Conservation (phyloP, 768 basidiomycete species). For the Hemileccinum impolitum region DNA sequence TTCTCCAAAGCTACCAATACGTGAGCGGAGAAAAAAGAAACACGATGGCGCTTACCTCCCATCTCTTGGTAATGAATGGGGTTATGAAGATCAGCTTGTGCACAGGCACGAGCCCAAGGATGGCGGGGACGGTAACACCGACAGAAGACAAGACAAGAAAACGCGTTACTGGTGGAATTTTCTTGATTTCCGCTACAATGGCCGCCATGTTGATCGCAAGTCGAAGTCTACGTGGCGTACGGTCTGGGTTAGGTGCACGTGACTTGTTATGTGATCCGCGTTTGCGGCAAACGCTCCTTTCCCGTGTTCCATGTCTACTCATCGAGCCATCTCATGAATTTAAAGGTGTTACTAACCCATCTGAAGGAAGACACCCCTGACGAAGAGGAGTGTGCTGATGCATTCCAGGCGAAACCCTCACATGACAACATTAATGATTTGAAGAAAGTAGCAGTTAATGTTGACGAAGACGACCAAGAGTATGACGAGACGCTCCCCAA, state of each 20-base stretch:
- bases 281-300: background rate
- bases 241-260: background rate
- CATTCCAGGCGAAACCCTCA: background rate
- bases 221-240: background rate
- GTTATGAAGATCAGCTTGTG: slow-evolving; percentile 56
- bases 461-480: slow-evolving; percentile 10
- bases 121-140: slow-evolving; percentile 53
- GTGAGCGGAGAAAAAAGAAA: background rate
- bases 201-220: slow-evolving; percentile 38
- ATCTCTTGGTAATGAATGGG: slow-evolving; percentile 40
- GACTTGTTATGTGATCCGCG: background rate
- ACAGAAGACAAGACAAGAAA: slow-evolving; percentile 60
- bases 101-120: slow-evolving; percentile 50
- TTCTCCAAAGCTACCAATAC: slow-evolving; percentile 61
- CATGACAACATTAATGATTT: background rate
- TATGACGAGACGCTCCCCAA: background rate
- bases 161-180: slow-evolving; percentile 83
- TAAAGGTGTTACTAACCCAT: slow-evolving; percentile 5
- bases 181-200: slow-evolving; percentile 59
- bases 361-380: slow-evolving; percentile 16
- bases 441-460: background rate
- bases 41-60: slow-evolving; percentile 45
- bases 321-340: slow-evolving; percentile 10
- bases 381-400: slow-evolving; percentile 8
- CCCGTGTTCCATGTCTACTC: slow-evolving; percentile 6